A percentile compares a stretch with the other conserved stretches of the same genome.
phyloP scores from a whole-genome alignment of 2,329 filamentous ascomycete genomes.

The Ceratocystis papillata region DNA sequence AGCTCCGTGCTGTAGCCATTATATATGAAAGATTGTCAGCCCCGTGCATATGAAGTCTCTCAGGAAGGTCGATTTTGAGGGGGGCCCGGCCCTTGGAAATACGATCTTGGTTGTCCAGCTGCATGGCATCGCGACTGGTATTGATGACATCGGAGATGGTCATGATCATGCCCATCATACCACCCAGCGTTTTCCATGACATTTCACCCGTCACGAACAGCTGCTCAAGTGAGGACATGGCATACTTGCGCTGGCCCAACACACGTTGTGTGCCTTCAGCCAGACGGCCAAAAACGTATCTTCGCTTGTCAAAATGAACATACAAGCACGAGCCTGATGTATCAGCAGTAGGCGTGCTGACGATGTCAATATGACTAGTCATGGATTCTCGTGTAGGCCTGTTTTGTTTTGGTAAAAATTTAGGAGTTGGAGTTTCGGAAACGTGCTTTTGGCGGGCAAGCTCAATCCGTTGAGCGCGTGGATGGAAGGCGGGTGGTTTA shows the following conservation, averaged over 20 bases:
- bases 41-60: constrained; percentile 58
- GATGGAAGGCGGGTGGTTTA: constrained; percentile 10
- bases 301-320: constrained; percentile 67
- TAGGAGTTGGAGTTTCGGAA: neutral
- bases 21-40: constrained; percentile 69
- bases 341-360: constrained; percentile 77
- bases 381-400: constrained; percentile 38
- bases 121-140: constrained; percentile 36
- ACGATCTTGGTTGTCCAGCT: constrained; percentile 35
- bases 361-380: constrained; percentile 62
- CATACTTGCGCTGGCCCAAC: constrained; percentile 55
- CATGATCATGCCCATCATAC: constrained; percentile 73
- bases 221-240: constrained; percentile 56
- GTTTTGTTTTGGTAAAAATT: neutral
- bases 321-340: constrained; percentile 68
- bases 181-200: constrained; percentile 67
- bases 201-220: constrained; percentile 73
- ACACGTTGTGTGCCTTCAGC: constrained; percentile 77
- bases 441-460: neutral
- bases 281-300: constrained; percentile 76
- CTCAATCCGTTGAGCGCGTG: neutral
- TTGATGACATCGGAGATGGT: constrained; percentile 62
- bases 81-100: constrained; percentile 33
- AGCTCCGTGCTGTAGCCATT: constrained; percentile 70
- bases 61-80: constrained; percentile 27